phyloP scores from a whole-genome alignment of 176 grass and related monocot genomes.

The Oryza punctata region DNA sequence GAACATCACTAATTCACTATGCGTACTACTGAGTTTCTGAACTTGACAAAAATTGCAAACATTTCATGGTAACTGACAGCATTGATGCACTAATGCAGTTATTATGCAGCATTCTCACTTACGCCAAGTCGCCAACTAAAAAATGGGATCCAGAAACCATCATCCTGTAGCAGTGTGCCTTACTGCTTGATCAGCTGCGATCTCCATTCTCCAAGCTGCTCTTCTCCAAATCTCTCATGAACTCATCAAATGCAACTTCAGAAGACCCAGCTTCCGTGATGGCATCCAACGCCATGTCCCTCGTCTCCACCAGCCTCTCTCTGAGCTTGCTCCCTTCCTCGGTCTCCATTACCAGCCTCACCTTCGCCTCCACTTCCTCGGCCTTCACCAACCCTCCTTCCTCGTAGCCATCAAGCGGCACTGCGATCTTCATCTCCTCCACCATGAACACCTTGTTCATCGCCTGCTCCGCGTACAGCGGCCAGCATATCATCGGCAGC shows the following conservation, averaged over 20 bases:
- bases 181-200: background rate
- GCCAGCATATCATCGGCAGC: constrained; percentile 19
- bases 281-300: constrained; percentile 31
- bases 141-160: no score
- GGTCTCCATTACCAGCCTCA: constrained; percentile 58
- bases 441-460: constrained; percentile 68
- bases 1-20: no score
- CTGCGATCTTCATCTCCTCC: constrained; percentile 49
- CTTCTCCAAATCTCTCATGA: constrained; percentile 38
- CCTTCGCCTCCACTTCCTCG: constrained; percentile 57
- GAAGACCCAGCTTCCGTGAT: constrained; percentile 43
- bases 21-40: no score
- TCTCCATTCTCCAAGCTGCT: background rate
- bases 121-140: no score
- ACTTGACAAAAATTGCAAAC: no score
- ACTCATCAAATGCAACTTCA: background rate
- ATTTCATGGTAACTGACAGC: no score
- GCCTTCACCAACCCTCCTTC: constrained; percentile 40
- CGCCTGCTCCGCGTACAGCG: constrained; percentile 64
- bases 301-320: constrained; percentile 30
- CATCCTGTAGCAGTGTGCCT: no score
- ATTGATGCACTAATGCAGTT: background rate
- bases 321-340: constrained; percentile 42
- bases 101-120: background rate
- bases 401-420: constrained; percentile 46